These are phyloP conservation scores for Isoetes engelmannii DNA, from an alignment of 83 land plant genomes.

Conservation along the genomic window DNA sequence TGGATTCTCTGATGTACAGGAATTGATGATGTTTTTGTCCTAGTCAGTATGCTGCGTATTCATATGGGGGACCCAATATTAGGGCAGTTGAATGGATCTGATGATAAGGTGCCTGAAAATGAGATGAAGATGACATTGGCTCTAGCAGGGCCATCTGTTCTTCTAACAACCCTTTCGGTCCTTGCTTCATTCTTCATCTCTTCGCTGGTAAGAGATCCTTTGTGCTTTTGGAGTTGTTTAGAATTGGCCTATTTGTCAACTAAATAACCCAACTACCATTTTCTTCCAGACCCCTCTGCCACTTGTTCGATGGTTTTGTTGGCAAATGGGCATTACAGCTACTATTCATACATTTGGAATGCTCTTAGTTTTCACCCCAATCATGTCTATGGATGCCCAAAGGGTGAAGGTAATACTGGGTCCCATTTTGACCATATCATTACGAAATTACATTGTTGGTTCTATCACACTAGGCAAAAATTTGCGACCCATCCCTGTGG, in stretches of 20 bases:
- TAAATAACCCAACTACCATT: not conserved
- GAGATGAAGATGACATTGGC: slow-evolving; percentile 1
- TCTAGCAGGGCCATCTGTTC: not conserved
- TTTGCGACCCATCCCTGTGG: not conserved
- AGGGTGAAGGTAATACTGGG: not conserved
- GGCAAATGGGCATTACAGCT: slow-evolving; percentile 4
- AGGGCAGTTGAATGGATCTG: not conserved
- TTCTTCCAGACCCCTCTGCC: not conserved
- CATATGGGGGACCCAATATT: not conserved
- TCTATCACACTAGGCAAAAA: not conserved
- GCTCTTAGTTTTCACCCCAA: not conserved
- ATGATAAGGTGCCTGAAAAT: not conserved
- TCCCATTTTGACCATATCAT: not conserved
- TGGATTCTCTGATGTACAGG: not conserved
- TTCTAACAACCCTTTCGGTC: not conserved
- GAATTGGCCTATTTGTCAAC: not conserved
- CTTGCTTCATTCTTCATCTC: slow-evolving; percentile 6
- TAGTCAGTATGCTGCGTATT: not conserved
- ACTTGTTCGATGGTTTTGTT: not conserved
- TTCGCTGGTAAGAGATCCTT: not conserved
- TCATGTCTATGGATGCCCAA: not conserved
- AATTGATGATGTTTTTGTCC: not conserved
- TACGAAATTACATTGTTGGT: not conserved
- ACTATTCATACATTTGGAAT: not conserved
- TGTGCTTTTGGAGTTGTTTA: not conserved